phyloP scores from a whole-genome alignment of 177 flowering plant species.

The Telopea speciosissima region DNA sequence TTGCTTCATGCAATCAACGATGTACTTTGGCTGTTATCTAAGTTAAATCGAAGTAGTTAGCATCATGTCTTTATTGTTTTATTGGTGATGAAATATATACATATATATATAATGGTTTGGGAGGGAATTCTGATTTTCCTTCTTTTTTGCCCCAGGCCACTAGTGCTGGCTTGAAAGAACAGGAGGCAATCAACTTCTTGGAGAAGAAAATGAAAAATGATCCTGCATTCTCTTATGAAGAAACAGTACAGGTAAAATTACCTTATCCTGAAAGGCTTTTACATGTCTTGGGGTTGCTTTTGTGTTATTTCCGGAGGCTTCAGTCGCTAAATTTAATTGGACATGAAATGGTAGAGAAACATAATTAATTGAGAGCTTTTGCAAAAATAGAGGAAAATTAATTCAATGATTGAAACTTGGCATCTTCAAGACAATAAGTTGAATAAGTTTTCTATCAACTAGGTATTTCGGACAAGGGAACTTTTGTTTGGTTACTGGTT shows the following conservation, averaged over 20 bases:
- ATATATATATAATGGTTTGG: slow-evolving; percentile 4
- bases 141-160: slow-evolving; percentile 53
- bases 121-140: not conserved
- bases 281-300: not conserved
- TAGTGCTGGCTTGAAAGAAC: slow-evolving; percentile 94
- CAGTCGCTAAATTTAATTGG: no score
- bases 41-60: no score
- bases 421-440: no score
- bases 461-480: no score
- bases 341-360: no score
- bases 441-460: no score
- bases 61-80: not conserved
- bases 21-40: not conserved
- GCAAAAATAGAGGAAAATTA: no score
- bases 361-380: no score
- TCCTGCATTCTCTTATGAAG: slow-evolving; percentile 79
- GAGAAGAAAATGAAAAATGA: slow-evolving; percentile 99
- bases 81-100: not conserved
- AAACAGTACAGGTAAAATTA: slow-evolving; percentile 85
- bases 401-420: no score
- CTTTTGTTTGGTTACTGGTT: no score
- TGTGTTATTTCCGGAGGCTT: no score
- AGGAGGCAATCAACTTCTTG: slow-evolving; percentile 92
- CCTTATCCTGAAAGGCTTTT: slow-evolving; percentile 2
- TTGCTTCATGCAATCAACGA: not conserved